Evolutionary conservation across 23 red algal genomes (phyloP).

Genomic region (Pyropia yezoensis): DNA sequence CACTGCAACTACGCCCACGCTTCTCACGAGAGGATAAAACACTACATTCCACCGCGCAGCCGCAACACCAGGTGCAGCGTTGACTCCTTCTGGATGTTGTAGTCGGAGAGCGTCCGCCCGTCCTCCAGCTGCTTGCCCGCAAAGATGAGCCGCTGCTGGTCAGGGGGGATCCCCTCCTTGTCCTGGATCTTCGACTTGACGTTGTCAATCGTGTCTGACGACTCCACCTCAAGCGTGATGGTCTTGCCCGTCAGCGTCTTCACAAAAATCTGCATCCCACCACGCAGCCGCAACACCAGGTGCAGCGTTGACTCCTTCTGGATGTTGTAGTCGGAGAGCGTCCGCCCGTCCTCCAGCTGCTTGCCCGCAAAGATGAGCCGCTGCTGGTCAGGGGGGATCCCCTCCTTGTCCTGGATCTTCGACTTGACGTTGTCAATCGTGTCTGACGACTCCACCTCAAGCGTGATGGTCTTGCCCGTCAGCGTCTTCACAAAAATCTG

Average conservation of each 20-base stretch:
- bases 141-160: constrained; percentile 99
- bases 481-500: constrained; percentile 99
- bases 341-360: constrained; percentile 93
- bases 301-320: constrained; percentile 53
- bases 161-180: constrained; percentile 72
- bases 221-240: too few species aligned
- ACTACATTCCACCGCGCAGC: constrained; percentile 89
- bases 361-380: constrained; percentile 96
- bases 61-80: constrained; percentile 92
- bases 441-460: constrained; percentile 95
- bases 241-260: too few species aligned
- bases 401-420: constrained; percentile 99
- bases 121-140: constrained; percentile 99
- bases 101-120: constrained; percentile 91
- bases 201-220: too few species aligned
- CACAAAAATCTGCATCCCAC: too few species aligned
- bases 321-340: constrained; percentile 93
- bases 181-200: too few species aligned
- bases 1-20: too few species aligned
- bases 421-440: constrained; percentile 98
- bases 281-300: background rate
- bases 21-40: constrained; percentile 94
- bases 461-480: constrained; percentile 97
- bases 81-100: constrained; percentile 99
- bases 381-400: constrained; percentile 99